Evolutionary conservation across 345 rosid species (phyloP).

Genomic region (Adansonia digitata): DNA sequence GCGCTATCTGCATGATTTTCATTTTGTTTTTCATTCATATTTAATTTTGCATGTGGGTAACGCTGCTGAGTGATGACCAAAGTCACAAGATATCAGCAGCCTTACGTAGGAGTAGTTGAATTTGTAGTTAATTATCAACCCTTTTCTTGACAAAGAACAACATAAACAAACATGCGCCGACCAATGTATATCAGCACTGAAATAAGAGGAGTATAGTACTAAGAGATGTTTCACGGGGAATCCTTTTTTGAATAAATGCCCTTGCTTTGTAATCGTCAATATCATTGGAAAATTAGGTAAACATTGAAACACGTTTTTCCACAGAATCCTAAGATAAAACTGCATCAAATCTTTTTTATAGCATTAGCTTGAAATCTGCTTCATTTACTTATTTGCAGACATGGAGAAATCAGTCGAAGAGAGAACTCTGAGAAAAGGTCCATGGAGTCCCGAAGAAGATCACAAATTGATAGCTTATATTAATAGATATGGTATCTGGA

Average conservation of each 20-base stretch:
- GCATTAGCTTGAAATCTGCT: background rate
- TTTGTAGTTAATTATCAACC: background rate
- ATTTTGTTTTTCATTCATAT: background rate
- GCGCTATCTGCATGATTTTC: background rate
- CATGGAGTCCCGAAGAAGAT: constrained; percentile 39
- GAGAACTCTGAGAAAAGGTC: constrained; percentile 20
- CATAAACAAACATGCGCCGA: background rate
- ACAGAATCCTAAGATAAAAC: background rate
- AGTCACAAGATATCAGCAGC: background rate
- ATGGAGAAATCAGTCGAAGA: constrained; percentile 10
- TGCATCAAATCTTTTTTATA: background rate
- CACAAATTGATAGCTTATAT: constrained; percentile 27
- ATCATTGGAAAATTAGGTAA: background rate
- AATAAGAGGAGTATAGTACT: background rate
- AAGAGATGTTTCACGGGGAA: background rate
- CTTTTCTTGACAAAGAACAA: background rate
- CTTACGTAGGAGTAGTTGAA: background rate
- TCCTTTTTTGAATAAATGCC: background rate
- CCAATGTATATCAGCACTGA: background rate
- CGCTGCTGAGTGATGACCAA: background rate
- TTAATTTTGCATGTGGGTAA: background rate
- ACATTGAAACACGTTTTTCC: background rate
- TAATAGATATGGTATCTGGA: constrained; percentile 30
- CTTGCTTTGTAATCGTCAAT: background rate
- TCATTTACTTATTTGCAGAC: background rate